Percentiles rank a stretch among this genome's conserved stretches.
These are phyloP conservation scores for Aspergillus sp. DNA, from an alignment of 2,329 filamentous ascomycete genomes.

Conservation along the genomic window DNA sequence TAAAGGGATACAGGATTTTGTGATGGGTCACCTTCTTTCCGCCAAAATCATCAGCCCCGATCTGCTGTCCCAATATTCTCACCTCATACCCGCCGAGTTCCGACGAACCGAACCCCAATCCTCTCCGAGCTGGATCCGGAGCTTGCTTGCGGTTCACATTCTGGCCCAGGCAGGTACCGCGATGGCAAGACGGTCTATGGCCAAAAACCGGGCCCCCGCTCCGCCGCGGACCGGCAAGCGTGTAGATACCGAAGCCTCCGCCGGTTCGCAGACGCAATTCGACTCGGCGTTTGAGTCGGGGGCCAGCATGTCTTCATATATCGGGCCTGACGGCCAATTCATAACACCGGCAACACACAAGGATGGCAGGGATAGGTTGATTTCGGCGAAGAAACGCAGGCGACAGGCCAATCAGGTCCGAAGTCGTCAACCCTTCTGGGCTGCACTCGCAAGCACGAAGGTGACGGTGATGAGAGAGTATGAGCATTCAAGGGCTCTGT, in stretches of 20 bases:
- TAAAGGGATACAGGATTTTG: constrained; percentile 50
- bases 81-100: constrained; percentile 43
- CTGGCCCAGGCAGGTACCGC: constrained; percentile 48
- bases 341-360: constrained; percentile 51
- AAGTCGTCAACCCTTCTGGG: constrained; percentile 89
- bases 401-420: constrained; percentile 89
- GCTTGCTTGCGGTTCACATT: constrained; percentile 49
- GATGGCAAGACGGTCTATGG: constrained; percentile 47
- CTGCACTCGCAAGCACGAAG: constrained; percentile 90
- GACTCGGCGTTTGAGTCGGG: constrained; percentile 43
- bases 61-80: constrained; percentile 41
- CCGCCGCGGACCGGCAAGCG: constrained; percentile 42
- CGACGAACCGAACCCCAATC: constrained; percentile 41
- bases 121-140: constrained; percentile 45
- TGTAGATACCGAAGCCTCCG: constrained; percentile 44
- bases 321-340: constrained; percentile 44
- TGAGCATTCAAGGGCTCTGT: constrained; percentile 64
- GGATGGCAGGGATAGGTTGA: constrained; percentile 57
- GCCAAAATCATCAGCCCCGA: constrained; percentile 44
- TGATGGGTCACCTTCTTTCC: constrained; percentile 43
- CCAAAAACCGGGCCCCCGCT: constrained; percentile 41
- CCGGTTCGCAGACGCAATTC: constrained; percentile 41
- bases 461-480: constrained; percentile 93
- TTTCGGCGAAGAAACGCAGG: constrained; percentile 73
- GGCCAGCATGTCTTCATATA: constrained; percentile 40